These are phyloP conservation scores for Pichia sp. DNA, from an alignment of 1,139 yeast genomes.

Conservation along the genomic window DNA sequence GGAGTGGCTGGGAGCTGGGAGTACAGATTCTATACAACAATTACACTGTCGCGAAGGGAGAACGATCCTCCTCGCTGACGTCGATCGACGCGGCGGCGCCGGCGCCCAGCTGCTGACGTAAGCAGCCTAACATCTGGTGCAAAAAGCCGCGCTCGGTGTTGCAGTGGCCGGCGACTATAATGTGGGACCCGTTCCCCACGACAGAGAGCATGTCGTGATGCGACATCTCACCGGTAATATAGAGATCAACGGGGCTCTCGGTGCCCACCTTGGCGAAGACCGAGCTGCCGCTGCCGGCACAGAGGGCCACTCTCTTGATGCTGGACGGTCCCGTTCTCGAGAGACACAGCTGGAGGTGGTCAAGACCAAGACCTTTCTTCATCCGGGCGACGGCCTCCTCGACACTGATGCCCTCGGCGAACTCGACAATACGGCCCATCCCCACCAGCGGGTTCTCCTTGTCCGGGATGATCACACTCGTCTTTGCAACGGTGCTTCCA, in stretches of 20 bases:
- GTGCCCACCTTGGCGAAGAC: constrained; percentile 40
- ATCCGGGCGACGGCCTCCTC: constrained; percentile 47
- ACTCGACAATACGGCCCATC: constrained; percentile 72
- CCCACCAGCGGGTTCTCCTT: constrained; percentile 52
- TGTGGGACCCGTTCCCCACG: constrained; percentile 70
- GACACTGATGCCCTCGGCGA: constrained; percentile 46
- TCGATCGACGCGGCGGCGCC: constrained; percentile 17
- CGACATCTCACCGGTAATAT: constrained; percentile 87
- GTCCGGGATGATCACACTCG: constrained; percentile 39
- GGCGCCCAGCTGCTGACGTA: no score
- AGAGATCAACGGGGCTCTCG: constrained; percentile 53
- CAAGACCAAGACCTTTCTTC: constrained; percentile 53
- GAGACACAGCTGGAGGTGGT: constrained; percentile 62
- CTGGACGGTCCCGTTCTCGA: constrained; percentile 30
- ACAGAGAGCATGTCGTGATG: constrained; percentile 85
- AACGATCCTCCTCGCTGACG: not conserved
- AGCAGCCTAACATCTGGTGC: constrained; percentile 36
- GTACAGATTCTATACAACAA: not conserved
- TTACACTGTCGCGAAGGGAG: not conserved
- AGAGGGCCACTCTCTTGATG: constrained; percentile 65
- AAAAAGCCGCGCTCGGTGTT: constrained; percentile 92
- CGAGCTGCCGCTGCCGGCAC: constrained; percentile 94
- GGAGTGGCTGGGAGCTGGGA: no score
- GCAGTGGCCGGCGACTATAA: constrained; percentile 81
- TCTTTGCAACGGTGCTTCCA: constrained; percentile 5